phyloP scores from a whole-genome alignment of 2,329 filamentous ascomycete genomes.

The Penicillium sp. region DNA sequence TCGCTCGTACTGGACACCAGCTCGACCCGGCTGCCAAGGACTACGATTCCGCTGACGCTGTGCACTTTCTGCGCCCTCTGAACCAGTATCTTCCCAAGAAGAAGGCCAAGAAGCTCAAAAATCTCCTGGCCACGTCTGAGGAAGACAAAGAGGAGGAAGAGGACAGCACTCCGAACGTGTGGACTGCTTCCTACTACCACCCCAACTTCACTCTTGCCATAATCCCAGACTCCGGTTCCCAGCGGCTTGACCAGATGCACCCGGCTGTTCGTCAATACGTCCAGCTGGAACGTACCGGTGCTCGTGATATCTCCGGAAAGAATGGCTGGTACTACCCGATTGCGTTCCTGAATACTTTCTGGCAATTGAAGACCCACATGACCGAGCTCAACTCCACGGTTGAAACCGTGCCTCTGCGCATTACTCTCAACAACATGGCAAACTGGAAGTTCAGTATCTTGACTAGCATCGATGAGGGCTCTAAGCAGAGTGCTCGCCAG shows the following conservation, averaged over 20 bases:
- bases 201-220: slow-evolving; percentile 88
- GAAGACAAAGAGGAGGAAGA: slow-evolving; percentile 51
- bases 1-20: slow-evolving; percentile 69
- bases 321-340: slow-evolving; percentile 94
- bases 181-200: slow-evolving; percentile 84
- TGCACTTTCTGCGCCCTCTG: slow-evolving; percentile 77
- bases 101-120: slow-evolving; percentile 81
- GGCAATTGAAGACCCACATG: slow-evolving; percentile 92
- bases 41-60: slow-evolving; percentile 72
- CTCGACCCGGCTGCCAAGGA: slow-evolving; percentile 68
- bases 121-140: slow-evolving; percentile 61
- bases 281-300: slow-evolving; percentile 71
- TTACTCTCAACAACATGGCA: slow-evolving; percentile 74
- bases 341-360: slow-evolving; percentile 91
- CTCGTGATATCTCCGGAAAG: slow-evolving; percentile 75
- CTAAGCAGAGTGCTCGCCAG: slow-evolving; percentile 75
- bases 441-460: slow-evolving; percentile 89
- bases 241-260: slow-evolving; percentile 62
- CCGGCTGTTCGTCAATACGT: slow-evolving; percentile 74
- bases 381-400: slow-evolving; percentile 85
- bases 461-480: slow-evolving; percentile 77
- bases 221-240: slow-evolving; percentile 71
- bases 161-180: slow-evolving; percentile 58
- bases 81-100: slow-evolving; percentile 91
- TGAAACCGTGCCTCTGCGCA: slow-evolving; percentile 71